Conservation (phyloP, 2,329 filamentous ascomycete genomes). For the Conoideocrella luteorostrata region DNA sequence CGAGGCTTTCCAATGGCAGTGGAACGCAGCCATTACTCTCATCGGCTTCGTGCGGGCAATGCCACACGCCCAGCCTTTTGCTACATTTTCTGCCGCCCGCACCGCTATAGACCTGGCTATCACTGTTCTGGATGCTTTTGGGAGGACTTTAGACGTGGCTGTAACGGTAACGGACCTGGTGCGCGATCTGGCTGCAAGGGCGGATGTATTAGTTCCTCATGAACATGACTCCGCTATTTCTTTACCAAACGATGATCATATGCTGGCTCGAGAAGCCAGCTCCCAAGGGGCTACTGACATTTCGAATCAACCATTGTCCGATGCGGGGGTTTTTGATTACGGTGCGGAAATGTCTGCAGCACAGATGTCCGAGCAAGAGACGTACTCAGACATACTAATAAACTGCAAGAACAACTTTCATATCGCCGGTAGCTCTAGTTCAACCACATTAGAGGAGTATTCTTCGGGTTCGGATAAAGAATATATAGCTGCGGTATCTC, state of each 20-base stretch:
- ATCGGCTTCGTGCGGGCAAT: conserved; percentile 27
- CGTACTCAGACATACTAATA: not conserved
- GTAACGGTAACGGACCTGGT: not conserved
- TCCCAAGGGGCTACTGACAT: not conserved
- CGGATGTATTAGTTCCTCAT: too few relatives aligned
- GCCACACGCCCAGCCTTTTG: conserved; percentile 12
- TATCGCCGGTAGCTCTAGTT: not conserved
- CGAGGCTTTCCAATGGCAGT: conserved; percentile 21
- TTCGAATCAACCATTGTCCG: not conserved
- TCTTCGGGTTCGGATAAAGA: not conserved
- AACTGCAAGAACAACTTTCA: not conserved
- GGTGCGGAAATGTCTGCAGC: not conserved
- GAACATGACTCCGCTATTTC: too few relatives aligned
- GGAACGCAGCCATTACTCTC: conserved; percentile 25
- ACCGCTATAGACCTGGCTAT: conserved; percentile 30
- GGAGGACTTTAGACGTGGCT: not conserved
- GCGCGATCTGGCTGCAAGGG: not conserved
- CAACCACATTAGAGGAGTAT: not conserved
- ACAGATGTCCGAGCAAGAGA: not conserved
- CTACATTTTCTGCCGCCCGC: conserved; percentile 13
- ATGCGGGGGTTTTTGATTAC: not conserved
- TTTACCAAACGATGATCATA: too few relatives aligned
- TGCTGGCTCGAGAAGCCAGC: too few relatives aligned
- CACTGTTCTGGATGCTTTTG: conserved; percentile 14
- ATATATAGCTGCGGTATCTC: not conserved